Conservation (phyloP, 495 filamentous ascomycete species). For the Parathielavia appendiculata region DNA sequence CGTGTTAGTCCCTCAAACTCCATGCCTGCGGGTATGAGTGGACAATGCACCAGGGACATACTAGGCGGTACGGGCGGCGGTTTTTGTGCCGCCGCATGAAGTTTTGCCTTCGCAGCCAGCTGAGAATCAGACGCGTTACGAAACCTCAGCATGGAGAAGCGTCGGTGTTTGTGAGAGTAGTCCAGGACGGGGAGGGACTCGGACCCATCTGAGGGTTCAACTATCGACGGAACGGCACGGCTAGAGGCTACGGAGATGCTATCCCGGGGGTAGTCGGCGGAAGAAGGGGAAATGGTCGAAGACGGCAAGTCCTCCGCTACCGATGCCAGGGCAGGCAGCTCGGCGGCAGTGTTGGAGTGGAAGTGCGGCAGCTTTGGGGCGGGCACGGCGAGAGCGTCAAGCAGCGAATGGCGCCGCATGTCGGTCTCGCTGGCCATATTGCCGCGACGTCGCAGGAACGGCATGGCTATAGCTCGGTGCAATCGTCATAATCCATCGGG, state of each 20-base stretch:
- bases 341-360: constrained; percentile 21
- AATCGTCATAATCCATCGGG: constrained; percentile 41
- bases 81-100: constrained; percentile 55
- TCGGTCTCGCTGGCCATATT: constrained; percentile 47
- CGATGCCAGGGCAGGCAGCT: constrained; percentile 23
- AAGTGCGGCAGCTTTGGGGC: constrained; percentile 24
- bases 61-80: constrained; percentile 68
- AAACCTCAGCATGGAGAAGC: constrained; percentile 87
- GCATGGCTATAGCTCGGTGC: constrained; percentile 39
- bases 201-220: constrained; percentile 32
- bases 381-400: constrained; percentile 31
- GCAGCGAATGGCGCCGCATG: constrained; percentile 43
- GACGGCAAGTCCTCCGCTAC: constrained; percentile 24
- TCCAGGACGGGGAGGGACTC: constrained; percentile 40
- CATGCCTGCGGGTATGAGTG: constrained; percentile 6
- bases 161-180: constrained; percentile 52
- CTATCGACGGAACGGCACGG: constrained; percentile 26
- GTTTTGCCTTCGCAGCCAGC: constrained; percentile 70
- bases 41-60: constrained; percentile 40
- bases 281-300: constrained; percentile 16
- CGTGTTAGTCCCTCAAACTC: constrained; percentile 18
- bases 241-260: constrained; percentile 24
- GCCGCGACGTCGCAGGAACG: constrained; percentile 48
- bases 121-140: constrained; percentile 93
- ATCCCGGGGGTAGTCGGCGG: constrained; percentile 18